Percentiles rank a stretch among this genome's conserved stretches.
Evolutionary conservation across 2,329 filamentous ascomycete genomes (phyloP).

Genomic region (Neonectria hederae): DNA sequence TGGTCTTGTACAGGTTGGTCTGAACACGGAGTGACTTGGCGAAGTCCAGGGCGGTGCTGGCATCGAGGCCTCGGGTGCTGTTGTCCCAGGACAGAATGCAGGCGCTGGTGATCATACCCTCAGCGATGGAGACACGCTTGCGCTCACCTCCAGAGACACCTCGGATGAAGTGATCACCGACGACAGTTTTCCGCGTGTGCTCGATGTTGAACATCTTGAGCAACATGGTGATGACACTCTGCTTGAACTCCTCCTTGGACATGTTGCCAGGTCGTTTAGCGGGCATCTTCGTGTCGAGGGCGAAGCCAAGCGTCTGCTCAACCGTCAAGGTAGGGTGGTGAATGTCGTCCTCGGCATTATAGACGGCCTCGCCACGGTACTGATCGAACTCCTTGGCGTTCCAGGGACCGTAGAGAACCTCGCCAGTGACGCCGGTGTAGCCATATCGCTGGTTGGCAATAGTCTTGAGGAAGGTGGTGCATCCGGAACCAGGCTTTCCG

Average conservation of each 20-base stretch:
- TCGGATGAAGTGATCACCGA: slow-evolving; percentile 83
- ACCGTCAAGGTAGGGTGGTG: slow-evolving; percentile 89
- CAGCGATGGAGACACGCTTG: slow-evolving; percentile 78
- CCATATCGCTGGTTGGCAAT: slow-evolving; percentile 72
- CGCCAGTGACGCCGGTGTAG: slow-evolving; percentile 67
- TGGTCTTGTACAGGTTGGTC: slow-evolving; percentile 85
- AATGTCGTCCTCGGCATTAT: slow-evolving; percentile 82
- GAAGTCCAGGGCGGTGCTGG: slow-evolving; percentile 74
- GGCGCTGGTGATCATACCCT: slow-evolving; percentile 80
- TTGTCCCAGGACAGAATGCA: slow-evolving; percentile 82
- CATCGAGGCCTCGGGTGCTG: slow-evolving; percentile 74
- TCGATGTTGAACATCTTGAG: slow-evolving; percentile 95
- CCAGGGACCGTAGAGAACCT: slow-evolving; percentile 82
- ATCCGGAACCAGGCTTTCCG: slow-evolving; percentile 78
- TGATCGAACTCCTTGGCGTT: slow-evolving; percentile 74
- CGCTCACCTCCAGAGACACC: slow-evolving; percentile 80
- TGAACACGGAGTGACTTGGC: slow-evolving; percentile 77
- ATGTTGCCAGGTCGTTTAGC: slow-evolving; percentile 80
- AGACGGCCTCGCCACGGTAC: slow-evolving; percentile 84
- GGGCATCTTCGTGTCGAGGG: slow-evolving; percentile 84
- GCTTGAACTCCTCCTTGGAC: slow-evolving; percentile 78
- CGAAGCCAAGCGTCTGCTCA: slow-evolving; percentile 86
- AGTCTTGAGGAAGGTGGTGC: slow-evolving; percentile 74
- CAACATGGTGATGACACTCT: slow-evolving; percentile 76
- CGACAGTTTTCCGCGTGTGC: slow-evolving; percentile 84